Evolutionary conservation across 345 rosid genomes (phyloP).

Genomic region (rapeseed (Brassica napus)): DNA sequence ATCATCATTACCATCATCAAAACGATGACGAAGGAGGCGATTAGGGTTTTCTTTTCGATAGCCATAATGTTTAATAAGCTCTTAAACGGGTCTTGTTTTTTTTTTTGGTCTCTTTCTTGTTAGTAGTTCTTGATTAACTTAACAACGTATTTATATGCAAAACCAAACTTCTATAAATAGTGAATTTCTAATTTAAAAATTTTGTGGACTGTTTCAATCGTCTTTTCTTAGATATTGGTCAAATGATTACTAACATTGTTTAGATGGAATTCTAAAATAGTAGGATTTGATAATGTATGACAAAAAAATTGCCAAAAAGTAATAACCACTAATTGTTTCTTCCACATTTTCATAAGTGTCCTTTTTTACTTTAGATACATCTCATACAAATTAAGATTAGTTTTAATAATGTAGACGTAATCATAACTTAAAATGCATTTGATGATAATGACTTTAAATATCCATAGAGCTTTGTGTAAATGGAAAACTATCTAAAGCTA

Average conservation of each 20-base stretch:
- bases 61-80: constrained; percentile 31
- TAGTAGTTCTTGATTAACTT: neutral
- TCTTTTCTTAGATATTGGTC: constrained; percentile 22
- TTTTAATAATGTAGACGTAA: no score
- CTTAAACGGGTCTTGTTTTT: constrained; percentile 18
- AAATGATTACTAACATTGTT: neutral
- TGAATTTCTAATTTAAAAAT: neutral
- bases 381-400: no score
- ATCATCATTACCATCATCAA: constrained; percentile 36
- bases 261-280: constrained; percentile 11
- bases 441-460: neutral
- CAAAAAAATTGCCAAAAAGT: neutral
- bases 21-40: constrained; percentile 32
- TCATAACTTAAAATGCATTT: neutral
- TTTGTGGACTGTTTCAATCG: constrained; percentile 22
- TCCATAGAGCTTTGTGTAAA: neutral
- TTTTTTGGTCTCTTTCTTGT: neutral
- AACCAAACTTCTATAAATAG: constrained; percentile 25
- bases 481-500: neutral
- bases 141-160: constrained; percentile 9
- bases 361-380: no score
- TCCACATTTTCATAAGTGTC: neutral
- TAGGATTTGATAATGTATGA: neutral
- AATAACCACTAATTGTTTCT: no score
- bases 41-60: constrained; percentile 32